phyloP scores from a whole-genome alignment of 2,329 filamentous ascomycete species.

The Didymella segeticola region DNA sequence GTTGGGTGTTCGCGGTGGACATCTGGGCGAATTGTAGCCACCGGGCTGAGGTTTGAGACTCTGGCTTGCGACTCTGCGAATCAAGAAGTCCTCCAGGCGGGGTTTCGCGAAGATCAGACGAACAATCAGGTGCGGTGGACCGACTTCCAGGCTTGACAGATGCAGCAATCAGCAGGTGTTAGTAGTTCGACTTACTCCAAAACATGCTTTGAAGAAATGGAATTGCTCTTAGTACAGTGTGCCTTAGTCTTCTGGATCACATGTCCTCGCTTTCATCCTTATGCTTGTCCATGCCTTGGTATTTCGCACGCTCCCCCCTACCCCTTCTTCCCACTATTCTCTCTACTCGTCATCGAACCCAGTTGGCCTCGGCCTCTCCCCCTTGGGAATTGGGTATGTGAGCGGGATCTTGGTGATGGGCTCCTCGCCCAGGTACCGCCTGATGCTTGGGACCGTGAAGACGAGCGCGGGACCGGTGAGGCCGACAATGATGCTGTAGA shows the following conservation, averaged over 20 bases:
- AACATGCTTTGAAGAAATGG: constrained; percentile 17
- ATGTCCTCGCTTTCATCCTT: background rate
- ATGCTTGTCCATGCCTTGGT: background rate
- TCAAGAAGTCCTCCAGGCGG: background rate
- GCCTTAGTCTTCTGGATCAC: constrained; percentile 4
- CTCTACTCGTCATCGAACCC: constrained; percentile 55
- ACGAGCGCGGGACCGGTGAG: constrained; percentile 73
- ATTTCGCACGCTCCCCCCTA: background rate
- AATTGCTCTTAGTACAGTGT: constrained; percentile 39
- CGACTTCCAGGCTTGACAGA: background rate
- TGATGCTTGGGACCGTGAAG: constrained; percentile 74
- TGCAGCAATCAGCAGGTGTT: background rate
- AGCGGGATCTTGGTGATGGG: constrained; percentile 73
- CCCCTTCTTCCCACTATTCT: background rate
- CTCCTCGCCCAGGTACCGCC: constrained; percentile 74
- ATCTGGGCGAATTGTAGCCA: background rate
- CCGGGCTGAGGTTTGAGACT: background rate
- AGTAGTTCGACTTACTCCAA: constrained; percentile 5
- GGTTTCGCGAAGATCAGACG: background rate
- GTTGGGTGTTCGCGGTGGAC: background rate
- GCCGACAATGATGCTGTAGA: constrained; percentile 83
- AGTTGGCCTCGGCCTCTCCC: constrained; percentile 52
- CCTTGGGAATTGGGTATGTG: constrained; percentile 77
- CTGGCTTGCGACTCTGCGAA: background rate
- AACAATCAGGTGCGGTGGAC: background rate